These are phyloP conservation scores for Starmerella davenportii DNA, from an alignment of 805 yeast genomes.

Conservation along the genomic window DNA sequence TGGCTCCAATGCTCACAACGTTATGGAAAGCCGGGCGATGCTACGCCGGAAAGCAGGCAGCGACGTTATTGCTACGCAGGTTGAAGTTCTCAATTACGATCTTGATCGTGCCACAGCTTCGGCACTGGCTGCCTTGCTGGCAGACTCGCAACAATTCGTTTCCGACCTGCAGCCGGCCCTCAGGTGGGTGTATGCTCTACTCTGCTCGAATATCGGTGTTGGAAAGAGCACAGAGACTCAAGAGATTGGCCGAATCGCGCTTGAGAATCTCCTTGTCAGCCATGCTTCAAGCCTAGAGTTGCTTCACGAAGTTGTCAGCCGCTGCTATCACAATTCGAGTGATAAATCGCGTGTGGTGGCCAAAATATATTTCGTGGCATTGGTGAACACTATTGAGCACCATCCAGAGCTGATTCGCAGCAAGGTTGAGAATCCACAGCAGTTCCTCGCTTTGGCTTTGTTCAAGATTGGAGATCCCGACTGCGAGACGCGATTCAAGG, in stretches of 20 bases:
- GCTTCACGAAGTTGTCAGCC: slow-evolving; percentile 42
- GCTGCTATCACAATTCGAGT: slow-evolving; percentile 41
- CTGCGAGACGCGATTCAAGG: slow-evolving; percentile 47
- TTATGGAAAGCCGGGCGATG: slow-evolving; percentile 54
- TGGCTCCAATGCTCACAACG: slow-evolving; percentile 44
- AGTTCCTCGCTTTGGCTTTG: slow-evolving; percentile 54
- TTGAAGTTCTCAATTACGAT: slow-evolving; percentile 61
- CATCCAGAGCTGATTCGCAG: slow-evolving; percentile 23
- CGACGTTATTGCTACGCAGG: slow-evolving; percentile 14
- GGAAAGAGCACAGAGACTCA: slow-evolving; percentile 28
- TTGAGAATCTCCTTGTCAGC: slow-evolving; percentile 43
- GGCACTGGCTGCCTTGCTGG: slow-evolving; percentile 67
- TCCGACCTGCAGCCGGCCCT: slow-evolving; percentile 39
- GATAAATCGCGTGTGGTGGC: slow-evolving; percentile 30
- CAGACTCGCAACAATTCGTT: slow-evolving; percentile 28
- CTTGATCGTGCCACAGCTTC: slow-evolving; percentile 56
- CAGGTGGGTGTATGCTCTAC: slow-evolving; percentile 64
- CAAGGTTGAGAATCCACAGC: slow-evolving; percentile 31
- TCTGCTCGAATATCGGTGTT: slow-evolving; percentile 26
- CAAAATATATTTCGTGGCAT: slow-evolving; percentile 50
- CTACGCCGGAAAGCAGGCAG: slow-evolving; percentile 23
- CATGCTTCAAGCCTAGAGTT: slow-evolving; percentile 39
- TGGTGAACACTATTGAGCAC: slow-evolving; percentile 45
- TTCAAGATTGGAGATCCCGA: slow-evolving; percentile 65
- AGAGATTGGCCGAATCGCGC: slow-evolving; percentile 50